A percentile compares a stretch with the other conserved stretches of the same genome.
Evolutionary conservation across 2,329 filamentous ascomycete species (phyloP).

Genomic region (Neonectria coccinea): DNA sequence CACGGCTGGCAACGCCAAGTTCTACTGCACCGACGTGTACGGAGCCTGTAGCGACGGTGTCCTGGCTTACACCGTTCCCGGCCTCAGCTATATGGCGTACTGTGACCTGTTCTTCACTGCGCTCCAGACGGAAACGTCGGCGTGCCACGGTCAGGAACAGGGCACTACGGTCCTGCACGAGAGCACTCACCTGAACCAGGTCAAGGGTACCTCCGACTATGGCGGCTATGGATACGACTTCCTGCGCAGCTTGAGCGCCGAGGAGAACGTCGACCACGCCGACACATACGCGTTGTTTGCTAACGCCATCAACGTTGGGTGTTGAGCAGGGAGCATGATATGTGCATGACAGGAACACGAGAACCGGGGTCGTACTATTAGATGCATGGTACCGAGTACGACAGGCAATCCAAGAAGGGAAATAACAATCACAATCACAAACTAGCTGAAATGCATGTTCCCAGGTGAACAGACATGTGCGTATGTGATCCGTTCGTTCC

Average conservation of each 20-base stretch:
- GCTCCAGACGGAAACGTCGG: conserved; percentile 60
- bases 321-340: conserved; percentile 43
- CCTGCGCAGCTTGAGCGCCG: conserved; percentile 59
- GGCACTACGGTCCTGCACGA: conserved; percentile 75
- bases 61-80: conserved; percentile 71
- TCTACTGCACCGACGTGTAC: conserved; percentile 71
- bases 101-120: conserved; percentile 70
- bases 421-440: conserved; percentile 14
- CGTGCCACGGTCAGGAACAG: conserved; percentile 74
- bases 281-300: conserved; percentile 58
- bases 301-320: conserved; percentile 48
- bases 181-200: conserved; percentile 69
- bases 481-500: background rate
- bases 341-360: conserved; percentile 9
- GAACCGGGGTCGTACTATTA: background rate
- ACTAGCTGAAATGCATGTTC: conserved; percentile 1
- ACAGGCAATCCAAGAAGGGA: conserved; percentile 9
- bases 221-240: conserved; percentile 68
- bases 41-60: conserved; percentile 62
- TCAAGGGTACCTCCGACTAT: conserved; percentile 69
- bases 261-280: conserved; percentile 71
- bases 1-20: conserved; percentile 60
- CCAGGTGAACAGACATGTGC: conserved; percentile 15
- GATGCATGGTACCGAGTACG: conserved; percentile 9
- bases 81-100: conserved; percentile 67